phyloP scores from a whole-genome alignment of 306 rosid species.

The Albizia julibrissin region DNA sequence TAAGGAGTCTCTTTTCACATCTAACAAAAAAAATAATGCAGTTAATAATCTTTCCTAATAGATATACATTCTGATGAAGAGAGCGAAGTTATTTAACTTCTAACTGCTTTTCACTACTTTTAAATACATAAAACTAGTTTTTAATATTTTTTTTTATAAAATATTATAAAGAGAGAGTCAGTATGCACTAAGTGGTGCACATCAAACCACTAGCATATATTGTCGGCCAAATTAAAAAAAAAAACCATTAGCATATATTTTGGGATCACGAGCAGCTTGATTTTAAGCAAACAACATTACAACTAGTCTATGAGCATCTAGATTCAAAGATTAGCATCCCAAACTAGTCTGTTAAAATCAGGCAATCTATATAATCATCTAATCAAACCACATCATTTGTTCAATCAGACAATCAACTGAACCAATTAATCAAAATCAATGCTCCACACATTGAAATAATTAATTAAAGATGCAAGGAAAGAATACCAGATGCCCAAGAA shows the following conservation, averaged over 20 bases:
- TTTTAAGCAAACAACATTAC: not conserved
- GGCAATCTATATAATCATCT: conserved; percentile 2
- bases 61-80: not conserved
- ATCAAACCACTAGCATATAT: not conserved
- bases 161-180: not conserved
- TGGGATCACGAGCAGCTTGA: not conserved
- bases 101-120: not conserved
- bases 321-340: not conserved
- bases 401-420: not conserved
- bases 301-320: not conserved
- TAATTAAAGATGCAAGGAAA: conserved; percentile 22
- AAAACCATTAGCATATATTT: not conserved
- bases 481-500: conserved; percentile 90
- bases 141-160: not conserved
- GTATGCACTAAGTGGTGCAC: not conserved
- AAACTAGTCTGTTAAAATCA: not conserved
- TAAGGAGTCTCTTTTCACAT: not conserved
- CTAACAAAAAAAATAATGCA: not conserved
- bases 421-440: conserved; percentile 7
- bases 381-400: not conserved
- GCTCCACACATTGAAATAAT: not conserved
- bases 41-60: not conserved
- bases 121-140: not conserved
- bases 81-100: not conserved
- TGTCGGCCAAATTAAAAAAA: not conserved